Conservation (phyloP, 2,329 filamentous ascomycete species). For the Scleromitrula shiraiana region DNA sequence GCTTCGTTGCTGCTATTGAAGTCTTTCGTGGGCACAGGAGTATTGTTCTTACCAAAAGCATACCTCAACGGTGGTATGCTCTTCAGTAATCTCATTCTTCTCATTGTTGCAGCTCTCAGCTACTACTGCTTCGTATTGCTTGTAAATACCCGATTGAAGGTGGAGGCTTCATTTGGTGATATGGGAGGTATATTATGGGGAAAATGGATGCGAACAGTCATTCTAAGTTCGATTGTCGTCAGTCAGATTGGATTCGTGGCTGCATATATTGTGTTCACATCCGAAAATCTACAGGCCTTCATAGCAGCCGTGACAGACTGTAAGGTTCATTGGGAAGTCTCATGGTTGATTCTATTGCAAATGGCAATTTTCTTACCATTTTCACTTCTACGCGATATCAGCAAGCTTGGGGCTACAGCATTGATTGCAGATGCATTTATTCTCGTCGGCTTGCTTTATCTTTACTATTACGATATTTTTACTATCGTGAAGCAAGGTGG, state of each 20-base stretch:
- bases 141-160: slow-evolving; percentile 73
- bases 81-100: slow-evolving; percentile 87
- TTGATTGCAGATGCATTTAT: slow-evolving; percentile 93
- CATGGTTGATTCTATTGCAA: slow-evolving; percentile 86
- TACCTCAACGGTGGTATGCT: slow-evolving; percentile 97
- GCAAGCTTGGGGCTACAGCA: slow-evolving; percentile 92
- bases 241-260: slow-evolving; percentile 93
- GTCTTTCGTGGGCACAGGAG: slow-evolving; percentile 94
- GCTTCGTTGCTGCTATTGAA: slow-evolving; percentile 85
- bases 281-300: slow-evolving; percentile 91
- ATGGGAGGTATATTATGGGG: slow-evolving; percentile 91
- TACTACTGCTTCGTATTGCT: slow-evolving; percentile 98
- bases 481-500: slow-evolving; percentile 68
- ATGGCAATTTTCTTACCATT: slow-evolving; percentile 93
- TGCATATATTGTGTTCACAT: slow-evolving; percentile 94
- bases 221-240: slow-evolving; percentile 85
- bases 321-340: slow-evolving; percentile 75
- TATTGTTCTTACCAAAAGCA: slow-evolving; percentile 84
- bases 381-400: slow-evolving; percentile 90
- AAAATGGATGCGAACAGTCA: slow-evolving; percentile 78
- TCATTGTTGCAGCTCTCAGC: slow-evolving; percentile 76
- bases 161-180: slow-evolving; percentile 94
- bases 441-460: slow-evolving; percentile 79
- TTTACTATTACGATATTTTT: slow-evolving; percentile 90
- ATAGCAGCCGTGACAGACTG: slow-evolving; percentile 87